Conservation (phyloP, 148 eudicot species). For the Gaultheria prostrata region DNA sequence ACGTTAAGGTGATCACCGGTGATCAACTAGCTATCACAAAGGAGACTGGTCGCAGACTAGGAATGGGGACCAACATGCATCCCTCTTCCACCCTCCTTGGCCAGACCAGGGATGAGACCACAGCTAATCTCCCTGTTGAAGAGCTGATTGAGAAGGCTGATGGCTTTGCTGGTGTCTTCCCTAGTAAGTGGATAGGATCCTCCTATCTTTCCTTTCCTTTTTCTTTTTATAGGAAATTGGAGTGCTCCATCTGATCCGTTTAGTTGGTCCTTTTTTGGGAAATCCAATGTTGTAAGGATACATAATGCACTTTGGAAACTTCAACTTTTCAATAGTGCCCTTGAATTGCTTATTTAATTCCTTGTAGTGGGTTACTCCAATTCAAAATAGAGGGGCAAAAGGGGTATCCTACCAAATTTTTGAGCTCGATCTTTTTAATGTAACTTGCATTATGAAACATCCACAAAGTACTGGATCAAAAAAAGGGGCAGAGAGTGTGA, state of each 20-base stretch:
- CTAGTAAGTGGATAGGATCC: slow-evolving; percentile 38
- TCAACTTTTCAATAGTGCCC: background rate
- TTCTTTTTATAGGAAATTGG: background rate
- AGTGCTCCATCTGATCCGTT: background rate
- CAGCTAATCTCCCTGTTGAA: slow-evolving; percentile 61
- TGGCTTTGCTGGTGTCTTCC: slow-evolving; percentile 88
- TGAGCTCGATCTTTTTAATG: background rate
- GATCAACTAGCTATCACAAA: slow-evolving; percentile 84
- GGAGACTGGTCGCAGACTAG: slow-evolving; percentile 81
- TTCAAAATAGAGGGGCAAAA: background rate
- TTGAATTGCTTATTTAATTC: background rate
- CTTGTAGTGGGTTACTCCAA: background rate
- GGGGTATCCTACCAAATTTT: background rate
- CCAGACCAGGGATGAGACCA: slow-evolving; percentile 51
- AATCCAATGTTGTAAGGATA: too few relatives aligned
- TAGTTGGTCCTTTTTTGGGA: background rate
- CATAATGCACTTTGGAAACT: background rate
- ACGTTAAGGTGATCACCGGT: slow-evolving; percentile 93
- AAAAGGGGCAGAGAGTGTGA: background rate
- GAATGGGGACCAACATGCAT: slow-evolving; percentile 84
- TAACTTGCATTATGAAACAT: background rate
- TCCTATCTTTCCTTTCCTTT: background rate
- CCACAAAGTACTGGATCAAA: background rate
- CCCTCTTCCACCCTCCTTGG: slow-evolving; percentile 85
- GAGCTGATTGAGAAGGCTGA: slow-evolving; percentile 82